These are phyloP conservation scores for Echinochloa phyllopogon DNA, from an alignment of 176 grass and related monocot species.

Conservation along the genomic window DNA sequence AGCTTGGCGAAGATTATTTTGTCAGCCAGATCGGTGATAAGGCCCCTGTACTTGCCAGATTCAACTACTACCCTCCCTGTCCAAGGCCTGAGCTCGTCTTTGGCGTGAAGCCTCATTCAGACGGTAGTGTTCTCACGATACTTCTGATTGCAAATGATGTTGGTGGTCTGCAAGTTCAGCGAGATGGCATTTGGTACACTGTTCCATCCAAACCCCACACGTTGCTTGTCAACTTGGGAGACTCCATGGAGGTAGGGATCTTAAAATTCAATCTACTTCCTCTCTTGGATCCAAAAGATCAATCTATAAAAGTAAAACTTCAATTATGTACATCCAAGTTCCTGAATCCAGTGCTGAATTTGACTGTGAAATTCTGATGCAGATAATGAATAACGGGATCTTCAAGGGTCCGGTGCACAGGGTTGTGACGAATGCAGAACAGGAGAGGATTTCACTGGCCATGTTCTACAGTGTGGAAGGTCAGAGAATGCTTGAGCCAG, in stretches of 20 bases:
- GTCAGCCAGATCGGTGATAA: conserved; percentile 29
- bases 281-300: not conserved
- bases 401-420: conserved; percentile 56
- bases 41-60: conserved; percentile 35
- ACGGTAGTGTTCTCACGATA: conserved; percentile 46
- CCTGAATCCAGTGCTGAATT: not conserved
- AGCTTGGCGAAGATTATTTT: conserved; percentile 42
- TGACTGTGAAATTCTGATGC: not conserved
- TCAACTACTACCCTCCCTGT: conserved; percentile 64
- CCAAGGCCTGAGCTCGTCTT: conserved; percentile 56
- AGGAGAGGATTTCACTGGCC: conserved; percentile 52
- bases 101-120: conserved; percentile 65
- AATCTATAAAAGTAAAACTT: not conserved
- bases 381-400: conserved; percentile 65
- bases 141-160: conserved; percentile 59
- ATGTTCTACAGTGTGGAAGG: not conserved
- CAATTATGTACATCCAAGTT: not conserved
- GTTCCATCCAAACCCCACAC: conserved; percentile 39
- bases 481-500: conserved; percentile 31
- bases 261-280: not conserved
- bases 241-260: conserved; percentile 59
- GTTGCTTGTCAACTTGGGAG: conserved; percentile 58
- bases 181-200: conserved; percentile 51
- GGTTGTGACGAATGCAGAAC: conserved; percentile 40
- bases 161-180: conserved; percentile 54